A percentile compares a stretch with the other conserved stretches of the same genome.
These are phyloP conservation scores for Ballota nigra DNA, from an alignment of 257 asterid genomes.

Conservation along the genomic window DNA sequence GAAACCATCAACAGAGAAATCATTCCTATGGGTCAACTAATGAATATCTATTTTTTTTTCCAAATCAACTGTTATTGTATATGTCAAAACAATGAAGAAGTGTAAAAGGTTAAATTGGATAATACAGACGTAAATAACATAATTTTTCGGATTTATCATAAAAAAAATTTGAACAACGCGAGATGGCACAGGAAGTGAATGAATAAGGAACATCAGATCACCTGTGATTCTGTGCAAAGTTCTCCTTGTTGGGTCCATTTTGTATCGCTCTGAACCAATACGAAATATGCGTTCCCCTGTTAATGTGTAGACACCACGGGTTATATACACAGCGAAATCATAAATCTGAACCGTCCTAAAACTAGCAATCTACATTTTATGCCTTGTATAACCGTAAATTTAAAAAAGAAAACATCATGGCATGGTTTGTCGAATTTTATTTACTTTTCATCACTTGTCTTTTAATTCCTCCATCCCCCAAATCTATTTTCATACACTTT, in stretches of 20 bases:
- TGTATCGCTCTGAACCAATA: conserved; percentile 89
- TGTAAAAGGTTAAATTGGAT: conserved; percentile 2
- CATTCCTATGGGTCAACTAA: not conserved
- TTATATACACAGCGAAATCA: conserved; percentile 19
- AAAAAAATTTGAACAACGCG: not conserved
- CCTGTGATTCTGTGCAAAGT: conserved; percentile 84
- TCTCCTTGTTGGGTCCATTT: conserved; percentile 84
- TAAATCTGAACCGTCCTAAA: conserved; percentile 12
- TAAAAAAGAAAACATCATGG: not conserved
- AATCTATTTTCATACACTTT: too few species aligned
- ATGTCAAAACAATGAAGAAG: not conserved
- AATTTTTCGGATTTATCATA: not conserved
- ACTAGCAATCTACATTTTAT: conserved; percentile 1
- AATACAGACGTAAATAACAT: not conserved
- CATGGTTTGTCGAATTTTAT: not conserved
- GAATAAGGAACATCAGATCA: conserved; percentile 29
- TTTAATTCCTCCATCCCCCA: too few species aligned
- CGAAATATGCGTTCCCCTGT: conserved; percentile 92
- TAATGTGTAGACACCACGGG: conserved; percentile 24
- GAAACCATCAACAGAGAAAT: not conserved
- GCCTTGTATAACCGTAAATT: conserved; percentile 6
- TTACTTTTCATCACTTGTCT: not conserved
- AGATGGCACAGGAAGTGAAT: conserved; percentile 4
- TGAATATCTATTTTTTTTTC: not conserved
- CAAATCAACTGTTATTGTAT: not conserved